Base-by-base conservation (phyloP, 176 grass and related monocot species). In the Aegilops umbellulata region DNA sequence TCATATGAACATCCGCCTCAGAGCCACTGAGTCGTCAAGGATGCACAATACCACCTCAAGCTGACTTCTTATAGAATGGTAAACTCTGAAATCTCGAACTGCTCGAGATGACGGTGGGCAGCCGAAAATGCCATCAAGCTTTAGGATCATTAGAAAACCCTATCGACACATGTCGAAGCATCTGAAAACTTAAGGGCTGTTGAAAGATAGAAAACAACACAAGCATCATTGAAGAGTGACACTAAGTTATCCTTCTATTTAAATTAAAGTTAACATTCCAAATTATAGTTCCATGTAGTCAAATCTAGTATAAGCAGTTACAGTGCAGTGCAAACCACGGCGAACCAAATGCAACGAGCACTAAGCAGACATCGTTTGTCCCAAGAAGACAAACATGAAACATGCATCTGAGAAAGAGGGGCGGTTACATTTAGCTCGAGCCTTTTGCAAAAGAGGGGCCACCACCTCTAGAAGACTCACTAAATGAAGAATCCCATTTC, bases 321-420 rank as follows among this genome's bases (percentile, higher is more conserved):
- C 2, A 22, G 53, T 46, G 39, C 74, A 75, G 27, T 29, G 15
- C 60, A 41, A 44, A 60, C 46, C 51, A 62, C 41, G 23, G 29
- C 19, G 74, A 62, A 66, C 35, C 46, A 68, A 65, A 53, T 36
- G 20, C 6, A 22, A 60, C 78, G 27, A 46, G 39, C 80, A 64
- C 55, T 19, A 60, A 77, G 8, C 27, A 82, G 25, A 10, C 78
- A 17, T 12, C 80, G 11, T 11, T 79, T 34, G 25, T 77, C 68
- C 8, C 23, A 30, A n/a, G 41, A 82, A 74, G 51, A 82, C 58
- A 60, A 10, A 65, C 42, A 44, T 4, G 42, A n/a, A 16, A 72
- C 64, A 91, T 73, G n/a, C 44, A 44, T 23, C 19, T 68, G 22
- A 89, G 61, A 15, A 63, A 69, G 26, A 87, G 63, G 4, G 12